phyloP scores from a whole-genome alignment of 2,329 filamentous ascomycete genomes.

The Talaromyces sp. region DNA sequence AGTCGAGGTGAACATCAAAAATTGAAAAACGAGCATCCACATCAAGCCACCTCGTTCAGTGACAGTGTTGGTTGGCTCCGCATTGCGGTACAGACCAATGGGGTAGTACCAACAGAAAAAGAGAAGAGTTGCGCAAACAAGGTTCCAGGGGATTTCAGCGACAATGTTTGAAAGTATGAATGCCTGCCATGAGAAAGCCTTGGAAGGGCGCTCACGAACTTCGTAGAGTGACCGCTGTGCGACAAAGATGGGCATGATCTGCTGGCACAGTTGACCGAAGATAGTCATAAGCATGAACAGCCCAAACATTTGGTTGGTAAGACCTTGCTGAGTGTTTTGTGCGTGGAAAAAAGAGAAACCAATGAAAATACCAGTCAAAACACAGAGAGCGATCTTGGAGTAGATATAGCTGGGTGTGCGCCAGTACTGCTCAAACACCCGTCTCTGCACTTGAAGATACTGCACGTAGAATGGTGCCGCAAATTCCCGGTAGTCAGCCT shows the following conservation, averaged over 20 bases:
- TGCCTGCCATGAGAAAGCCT: conserved; percentile 67
- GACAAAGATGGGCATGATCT: conserved; percentile 56
- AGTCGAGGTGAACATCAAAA: conserved; percentile 65
- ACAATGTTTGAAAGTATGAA: conserved; percentile 67
- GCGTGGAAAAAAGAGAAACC: conserved; percentile 77
- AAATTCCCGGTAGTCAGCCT: conserved; percentile 66
- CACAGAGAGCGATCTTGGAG: conserved; percentile 66
- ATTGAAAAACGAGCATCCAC: conserved; percentile 58
- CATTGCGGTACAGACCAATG: conserved; percentile 43
- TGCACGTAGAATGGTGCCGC: conserved; percentile 69
- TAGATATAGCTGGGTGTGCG: conserved; percentile 85
- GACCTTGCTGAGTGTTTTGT: conserved; percentile 67
- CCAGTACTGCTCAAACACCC: conserved; percentile 90
- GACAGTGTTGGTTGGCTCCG: conserved; percentile 32
- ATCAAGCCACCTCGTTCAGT: conserved; percentile 57
- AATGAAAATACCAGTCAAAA: conserved; percentile 65
- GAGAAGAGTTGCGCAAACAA: conserved; percentile 57
- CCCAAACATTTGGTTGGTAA: conserved; percentile 86
- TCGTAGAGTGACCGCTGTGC: conserved; percentile 56
- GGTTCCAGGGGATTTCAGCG: conserved; percentile 64
- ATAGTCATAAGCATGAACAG: conserved; percentile 82
- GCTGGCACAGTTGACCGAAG: conserved; percentile 56
- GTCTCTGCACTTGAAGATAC: conserved; percentile 59
- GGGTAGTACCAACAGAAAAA: conserved; percentile 66
- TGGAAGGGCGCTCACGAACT: conserved; percentile 56